Conservation (phyloP, 176 grass and related monocot species). For the Lolium multiflorum region DNA sequence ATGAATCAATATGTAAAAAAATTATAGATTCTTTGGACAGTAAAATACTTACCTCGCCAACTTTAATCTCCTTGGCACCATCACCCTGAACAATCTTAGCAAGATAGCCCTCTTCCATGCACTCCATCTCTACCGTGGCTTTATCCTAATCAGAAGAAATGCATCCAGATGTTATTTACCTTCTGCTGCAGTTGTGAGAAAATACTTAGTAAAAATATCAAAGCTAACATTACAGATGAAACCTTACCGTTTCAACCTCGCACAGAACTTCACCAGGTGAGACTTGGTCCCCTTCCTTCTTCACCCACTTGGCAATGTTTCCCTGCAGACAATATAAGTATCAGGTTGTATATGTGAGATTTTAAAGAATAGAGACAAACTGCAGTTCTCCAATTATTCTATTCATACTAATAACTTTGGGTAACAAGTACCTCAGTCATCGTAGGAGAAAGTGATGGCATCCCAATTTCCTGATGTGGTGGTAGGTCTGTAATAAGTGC, state of each 20-base stretch:
- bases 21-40: conserved; percentile 15
- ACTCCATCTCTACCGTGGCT: conserved; percentile 95
- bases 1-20: neutral
- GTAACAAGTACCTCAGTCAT: conserved; percentile 86
- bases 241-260: conserved; percentile 93
- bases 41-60: conserved; percentile 74
- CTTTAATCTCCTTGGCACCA: conserved; percentile 97
- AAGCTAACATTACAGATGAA: neutral
- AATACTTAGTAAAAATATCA: conserved; percentile 24
- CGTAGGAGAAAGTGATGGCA: conserved; percentile 96
- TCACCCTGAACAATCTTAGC: conserved; percentile 94
- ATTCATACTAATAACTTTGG: neutral
- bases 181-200: conserved; percentile 27
- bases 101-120: conserved; percentile 98
- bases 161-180: conserved; percentile 25
- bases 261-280: conserved; percentile 92
- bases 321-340: conserved; percentile 64
- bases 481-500: conserved; percentile 70
- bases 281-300: conserved; percentile 97
- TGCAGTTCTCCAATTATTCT: neutral
- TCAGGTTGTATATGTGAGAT: conserved; percentile 3
- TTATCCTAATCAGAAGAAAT: conserved; percentile 71
- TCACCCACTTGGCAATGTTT: conserved; percentile 94
- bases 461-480: conserved; percentile 81
- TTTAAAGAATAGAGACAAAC: conserved; percentile 15